phyloP scores from a whole-genome alignment of 2,329 filamentous ascomycete genomes.

The Capronia coronata region DNA sequence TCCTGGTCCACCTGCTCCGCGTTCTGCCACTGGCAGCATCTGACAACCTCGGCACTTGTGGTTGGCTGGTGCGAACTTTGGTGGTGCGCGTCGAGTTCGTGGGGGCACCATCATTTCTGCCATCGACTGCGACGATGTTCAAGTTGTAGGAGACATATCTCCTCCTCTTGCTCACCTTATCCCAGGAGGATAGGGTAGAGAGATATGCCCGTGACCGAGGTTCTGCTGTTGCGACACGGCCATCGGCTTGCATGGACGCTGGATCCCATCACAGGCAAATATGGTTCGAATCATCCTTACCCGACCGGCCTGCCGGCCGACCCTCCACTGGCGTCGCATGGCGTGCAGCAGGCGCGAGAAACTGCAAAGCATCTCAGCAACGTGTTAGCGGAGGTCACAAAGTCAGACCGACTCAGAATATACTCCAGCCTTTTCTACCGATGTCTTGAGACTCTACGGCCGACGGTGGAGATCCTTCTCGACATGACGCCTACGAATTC shows the following conservation, averaged over 20 bases:
- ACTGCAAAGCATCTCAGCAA: conserved; percentile 59
- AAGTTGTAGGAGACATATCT: background rate
- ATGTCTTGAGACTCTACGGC: conserved; percentile 75
- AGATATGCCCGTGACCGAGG: conserved; percentile 29
- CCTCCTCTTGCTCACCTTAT: background rate
- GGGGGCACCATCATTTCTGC: too few relatives aligned
- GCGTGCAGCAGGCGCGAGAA: conserved; percentile 74
- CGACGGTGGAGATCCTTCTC: conserved; percentile 45
- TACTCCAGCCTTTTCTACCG: conserved; percentile 85
- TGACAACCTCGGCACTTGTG: too few relatives aligned
- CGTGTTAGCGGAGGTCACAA: conserved; percentile 57
- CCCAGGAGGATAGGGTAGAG: background rate
- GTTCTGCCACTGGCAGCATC: too few relatives aligned
- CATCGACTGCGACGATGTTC: background rate
- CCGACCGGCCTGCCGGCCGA: conserved; percentile 86
- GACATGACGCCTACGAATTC: conserved; percentile 15
- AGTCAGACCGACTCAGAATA: conserved; percentile 47
- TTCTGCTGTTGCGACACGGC: conserved; percentile 28
- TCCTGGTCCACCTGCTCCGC: too few relatives aligned
- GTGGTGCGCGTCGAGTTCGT: too few relatives aligned
- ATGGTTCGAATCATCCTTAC: conserved; percentile 64
- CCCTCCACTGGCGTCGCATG: conserved; percentile 78
- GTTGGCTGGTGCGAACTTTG: too few relatives aligned
- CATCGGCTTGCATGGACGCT: conserved; percentile 89
- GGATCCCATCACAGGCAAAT: conserved; percentile 70